These are phyloP conservation scores for Setaria viridis DNA, from an alignment of 202 grass and related monocot species.

Conservation along the genomic window DNA sequence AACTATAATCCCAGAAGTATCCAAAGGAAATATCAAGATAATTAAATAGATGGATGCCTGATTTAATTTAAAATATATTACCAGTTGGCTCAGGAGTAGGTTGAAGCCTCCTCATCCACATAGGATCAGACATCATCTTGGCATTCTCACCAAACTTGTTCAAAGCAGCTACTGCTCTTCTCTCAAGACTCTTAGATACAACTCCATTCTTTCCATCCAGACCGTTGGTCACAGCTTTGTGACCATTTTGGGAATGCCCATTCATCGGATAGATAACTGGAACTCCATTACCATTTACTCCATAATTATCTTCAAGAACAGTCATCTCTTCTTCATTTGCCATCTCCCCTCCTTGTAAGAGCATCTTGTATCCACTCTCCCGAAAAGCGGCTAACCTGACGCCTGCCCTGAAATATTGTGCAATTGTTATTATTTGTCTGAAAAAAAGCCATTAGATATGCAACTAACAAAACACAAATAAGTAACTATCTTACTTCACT, in stretches of 20 bases:
- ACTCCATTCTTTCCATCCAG: constrained; percentile 72
- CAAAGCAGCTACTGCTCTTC: constrained; percentile 88
- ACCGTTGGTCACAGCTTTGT: constrained; percentile 43
- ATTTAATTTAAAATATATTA: constrained; percentile 49
- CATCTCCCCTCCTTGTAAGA: constrained; percentile 93
- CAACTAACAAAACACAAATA: constrained; percentile 31
- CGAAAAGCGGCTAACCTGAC: constrained; percentile 85
- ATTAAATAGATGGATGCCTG: not conserved
- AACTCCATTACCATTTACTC: constrained; percentile 48
- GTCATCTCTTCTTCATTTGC: constrained; percentile 62
- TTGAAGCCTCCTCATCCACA: constrained; percentile 55
- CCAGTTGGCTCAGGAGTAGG: constrained; percentile 54
- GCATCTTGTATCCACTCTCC: constrained; percentile 90
- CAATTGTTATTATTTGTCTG: constrained; percentile 17
- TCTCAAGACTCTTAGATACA: constrained; percentile 74
- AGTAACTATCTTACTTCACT: constrained; percentile 72
- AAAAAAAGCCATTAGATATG: constrained; percentile 25
- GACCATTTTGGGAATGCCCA: constrained; percentile 57
- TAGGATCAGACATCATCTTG: constrained; percentile 70
- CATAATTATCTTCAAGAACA: constrained; percentile 48
- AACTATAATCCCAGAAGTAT: not conserved
- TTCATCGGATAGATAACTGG: constrained; percentile 49
- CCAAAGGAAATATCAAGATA: constrained; percentile 8
- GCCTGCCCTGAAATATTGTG: constrained; percentile 64
- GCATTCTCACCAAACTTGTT: constrained; percentile 91